These are phyloP conservation scores for Backusella sp. DNA, from an alignment of 192 early-diverging fungal species.

Conservation along the genomic window DNA sequence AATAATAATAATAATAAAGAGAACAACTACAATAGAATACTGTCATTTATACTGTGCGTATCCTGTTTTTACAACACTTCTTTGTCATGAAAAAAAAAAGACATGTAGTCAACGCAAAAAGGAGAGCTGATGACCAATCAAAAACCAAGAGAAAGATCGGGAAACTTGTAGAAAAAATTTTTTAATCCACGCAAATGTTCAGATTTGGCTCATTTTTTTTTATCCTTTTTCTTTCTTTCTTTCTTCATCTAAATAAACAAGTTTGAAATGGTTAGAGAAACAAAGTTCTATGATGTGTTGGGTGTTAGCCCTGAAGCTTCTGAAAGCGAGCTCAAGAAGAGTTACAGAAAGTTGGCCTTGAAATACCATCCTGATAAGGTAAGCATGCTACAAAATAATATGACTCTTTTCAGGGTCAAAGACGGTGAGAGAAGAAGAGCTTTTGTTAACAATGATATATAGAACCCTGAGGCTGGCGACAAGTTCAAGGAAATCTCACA, in stretches of 20 bases:
- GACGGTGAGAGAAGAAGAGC: neutral
- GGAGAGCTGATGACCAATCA: neutral
- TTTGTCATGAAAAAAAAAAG: neutral
- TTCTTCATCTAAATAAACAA: slow-evolving; percentile 19
- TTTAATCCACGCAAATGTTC: neutral
- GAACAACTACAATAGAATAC: no score
- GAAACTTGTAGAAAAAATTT: neutral
- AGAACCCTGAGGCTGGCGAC: slow-evolving; percentile 88
- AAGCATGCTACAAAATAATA: neutral
- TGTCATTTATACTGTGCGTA: no score
- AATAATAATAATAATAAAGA: no score
- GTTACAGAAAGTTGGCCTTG: slow-evolving; percentile 95
- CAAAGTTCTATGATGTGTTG: slow-evolving; percentile 90
- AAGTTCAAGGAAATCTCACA: slow-evolving; percentile 99
- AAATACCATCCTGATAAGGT: slow-evolving; percentile 89
- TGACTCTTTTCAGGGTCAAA: neutral
- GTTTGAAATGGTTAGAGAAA: slow-evolving; percentile 61
- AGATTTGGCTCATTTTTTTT: neutral
- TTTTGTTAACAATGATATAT: neutral
- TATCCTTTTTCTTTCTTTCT: slow-evolving; percentile 13
- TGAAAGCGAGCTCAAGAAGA: slow-evolving; percentile 93
- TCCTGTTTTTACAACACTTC: neutral
- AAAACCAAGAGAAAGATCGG: neutral
- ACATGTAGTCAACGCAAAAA: neutral
- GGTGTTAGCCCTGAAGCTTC: slow-evolving; percentile 74